Evolutionary conservation across 1,139 yeast species (phyloP), one percentile per base, ranked within the genome.

Genomic region (Petasospora fabianii): DNA sequence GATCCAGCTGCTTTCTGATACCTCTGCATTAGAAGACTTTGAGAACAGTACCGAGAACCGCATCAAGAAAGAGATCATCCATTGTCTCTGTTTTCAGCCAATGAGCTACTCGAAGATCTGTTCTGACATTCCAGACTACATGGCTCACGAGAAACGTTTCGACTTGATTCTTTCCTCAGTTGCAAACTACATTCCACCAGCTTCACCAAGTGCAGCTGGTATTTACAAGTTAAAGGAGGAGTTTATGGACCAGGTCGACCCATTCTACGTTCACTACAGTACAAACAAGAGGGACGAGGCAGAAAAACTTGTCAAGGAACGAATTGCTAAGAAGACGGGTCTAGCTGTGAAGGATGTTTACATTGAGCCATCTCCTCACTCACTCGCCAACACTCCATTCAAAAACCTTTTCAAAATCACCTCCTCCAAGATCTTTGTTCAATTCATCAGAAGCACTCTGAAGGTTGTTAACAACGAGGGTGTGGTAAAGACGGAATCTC

Each of bases 261-360:
- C 97, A 0, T 90, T 80, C 55, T 90, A 83, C 58, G 72, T 85
- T 47, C 88, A 87, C 53, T 84, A 84, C 51, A 68, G 85, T 0
- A 66, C 94, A 0, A 87, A 88, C 49, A 80, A 79, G 39, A 75
- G 90, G 43, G 96, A 88, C 42, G 96, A 84, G 60, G 75, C 85
- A 42, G 69, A 75, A 59, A 60, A 75, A 24, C 36, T 56, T 4
- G 39, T 65, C 7, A 56, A 62, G 34, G 51, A 53, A 17, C 39
- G 54, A 18, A 48, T 55, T 50, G 54, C 59, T 3, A 62, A 63
- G 38, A 57, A 59, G 30, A 59, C 64, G 1, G 61, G 66, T 2
- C 55, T 65, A 4, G 64, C 69, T 3, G 48, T 60, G 16, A 59
- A 65, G 3, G 77, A 76, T 12, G 65, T 76, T 6, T 76, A 69